Conservation (phyloP, 345 rosid genomes). For the Syzygium aqueum region DNA sequence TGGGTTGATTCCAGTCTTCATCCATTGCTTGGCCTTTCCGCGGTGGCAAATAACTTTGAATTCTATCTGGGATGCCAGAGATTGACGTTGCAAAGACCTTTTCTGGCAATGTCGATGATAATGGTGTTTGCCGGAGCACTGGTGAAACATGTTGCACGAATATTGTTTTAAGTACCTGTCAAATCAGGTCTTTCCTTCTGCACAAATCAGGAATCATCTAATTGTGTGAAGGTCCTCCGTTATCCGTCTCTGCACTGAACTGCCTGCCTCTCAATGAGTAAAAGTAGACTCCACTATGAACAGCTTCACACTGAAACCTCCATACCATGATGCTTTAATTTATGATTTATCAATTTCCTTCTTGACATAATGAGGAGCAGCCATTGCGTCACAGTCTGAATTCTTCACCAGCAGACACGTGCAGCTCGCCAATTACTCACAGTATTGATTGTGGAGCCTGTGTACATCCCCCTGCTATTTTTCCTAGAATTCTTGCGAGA, state of each 20-base stretch:
- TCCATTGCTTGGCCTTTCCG: not conserved
- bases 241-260: not conserved
- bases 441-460: not conserved
- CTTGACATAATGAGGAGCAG: not conserved
- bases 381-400: not conserved
- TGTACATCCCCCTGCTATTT: not conserved
- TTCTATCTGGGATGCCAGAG: not conserved
- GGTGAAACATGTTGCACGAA: not conserved
- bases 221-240: not conserved
- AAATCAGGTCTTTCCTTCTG: not conserved
- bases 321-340: not conserved
- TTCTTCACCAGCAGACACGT: not conserved
- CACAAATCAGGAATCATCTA: not conserved
- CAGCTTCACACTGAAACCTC: not conserved
- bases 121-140: not conserved
- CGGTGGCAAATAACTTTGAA: not conserved
- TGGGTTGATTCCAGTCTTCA: not conserved
- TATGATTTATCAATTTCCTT: not conserved
- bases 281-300: not conserved
- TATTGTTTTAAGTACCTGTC: not conserved
- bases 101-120: not conserved
- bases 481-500: not conserved
- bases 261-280: not conserved
- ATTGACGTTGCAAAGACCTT: not conserved
- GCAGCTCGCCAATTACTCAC: not conserved